Evolutionary conservation across 202 grass and related monocot species (phyloP), one percentile per base, ranked within the genome.

Genomic region (Carex sylvatica): DNA sequence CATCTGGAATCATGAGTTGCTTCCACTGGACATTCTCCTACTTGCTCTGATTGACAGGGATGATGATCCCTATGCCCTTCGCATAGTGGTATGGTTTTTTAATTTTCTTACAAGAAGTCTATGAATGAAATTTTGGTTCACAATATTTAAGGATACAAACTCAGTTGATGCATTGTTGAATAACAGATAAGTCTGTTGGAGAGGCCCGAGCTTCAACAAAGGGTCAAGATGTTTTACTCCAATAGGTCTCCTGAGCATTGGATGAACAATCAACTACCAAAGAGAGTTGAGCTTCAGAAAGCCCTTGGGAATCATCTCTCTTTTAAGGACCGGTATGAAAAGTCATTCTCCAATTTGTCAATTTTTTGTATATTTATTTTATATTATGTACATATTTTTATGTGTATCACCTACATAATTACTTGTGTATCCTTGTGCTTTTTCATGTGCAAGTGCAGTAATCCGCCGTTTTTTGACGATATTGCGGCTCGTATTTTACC

Each of bases 221-320:
- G 92, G 81, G 90, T 98, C 52, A 95, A 90, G 83, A 71, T 81
- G 10, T 98, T 95, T 80, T 95, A 92, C 56, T 79, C 42, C 81
- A 91, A 83, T 79, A 84, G 84, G 81, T 86, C 95, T 84, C 80
- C 92, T 61, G 95, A 98, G 81, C 95, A 90, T 77, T 90, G 88
- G 88, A 83, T 85, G 5, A 94, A 93, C 84, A 95, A 93, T 90
- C 95, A 95, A 85, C 91, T 86, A 85, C 92, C 95, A 66, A 98
- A 98, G 85, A 95, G 95, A 95, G 84, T 66, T 78, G 95, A 98
- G 54, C 95, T 98, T 80, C 92, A 93, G 89, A 95, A 98, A 89
- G 95, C 95, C 80, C 91, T 98, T 83, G 95, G 95, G 60, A 98
- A 87, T 85, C 95, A 98, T 95, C 92, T 98, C 53, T 98, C 95